These are phyloP conservation scores for Russula virescens DNA, from an alignment of 768 basidiomycete genomes.

Conservation along the genomic window DNA sequence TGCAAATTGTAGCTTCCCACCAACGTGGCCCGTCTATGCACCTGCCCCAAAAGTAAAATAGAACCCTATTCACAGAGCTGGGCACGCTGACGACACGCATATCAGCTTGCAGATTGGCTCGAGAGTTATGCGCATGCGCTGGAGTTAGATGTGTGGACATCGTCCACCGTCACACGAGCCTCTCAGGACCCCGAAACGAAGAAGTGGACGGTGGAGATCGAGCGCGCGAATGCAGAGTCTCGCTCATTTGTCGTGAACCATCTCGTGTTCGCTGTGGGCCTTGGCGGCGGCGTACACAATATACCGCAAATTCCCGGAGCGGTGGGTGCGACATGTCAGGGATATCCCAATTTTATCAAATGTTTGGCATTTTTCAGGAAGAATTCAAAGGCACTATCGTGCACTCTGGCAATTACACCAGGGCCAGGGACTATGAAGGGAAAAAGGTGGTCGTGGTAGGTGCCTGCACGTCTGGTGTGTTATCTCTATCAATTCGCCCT, in stretches of 20 bases:
- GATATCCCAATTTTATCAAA: neutral
- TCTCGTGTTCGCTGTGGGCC: conserved; percentile 32
- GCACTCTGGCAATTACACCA: conserved; percentile 33
- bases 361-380: conserved; percentile 18
- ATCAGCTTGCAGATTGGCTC: conserved; percentile 59
- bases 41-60: conserved; percentile 30
- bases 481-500: neutral
- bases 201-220: conserved; percentile 22
- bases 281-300: conserved; percentile 32
- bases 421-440: conserved; percentile 30
- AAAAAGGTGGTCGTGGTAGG: conserved; percentile 40
- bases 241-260: conserved; percentile 26
- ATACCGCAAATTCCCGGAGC: conserved; percentile 28
- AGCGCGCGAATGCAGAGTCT: conserved; percentile 10
- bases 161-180: conserved; percentile 23
- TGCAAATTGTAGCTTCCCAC: conserved; percentile 29
- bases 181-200: conserved; percentile 23
- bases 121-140: conserved; percentile 55
- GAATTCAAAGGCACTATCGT: conserved; percentile 32
- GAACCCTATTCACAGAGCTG: neutral
- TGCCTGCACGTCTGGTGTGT: conserved; percentile 30
- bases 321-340: neutral
- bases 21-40: conserved; percentile 31
- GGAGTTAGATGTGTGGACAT: conserved; percentile 64
- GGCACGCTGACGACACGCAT: neutral